Conservation (phyloP, 2,329 filamentous ascomycete genomes). For the Xylaria arbuscula region DNA sequence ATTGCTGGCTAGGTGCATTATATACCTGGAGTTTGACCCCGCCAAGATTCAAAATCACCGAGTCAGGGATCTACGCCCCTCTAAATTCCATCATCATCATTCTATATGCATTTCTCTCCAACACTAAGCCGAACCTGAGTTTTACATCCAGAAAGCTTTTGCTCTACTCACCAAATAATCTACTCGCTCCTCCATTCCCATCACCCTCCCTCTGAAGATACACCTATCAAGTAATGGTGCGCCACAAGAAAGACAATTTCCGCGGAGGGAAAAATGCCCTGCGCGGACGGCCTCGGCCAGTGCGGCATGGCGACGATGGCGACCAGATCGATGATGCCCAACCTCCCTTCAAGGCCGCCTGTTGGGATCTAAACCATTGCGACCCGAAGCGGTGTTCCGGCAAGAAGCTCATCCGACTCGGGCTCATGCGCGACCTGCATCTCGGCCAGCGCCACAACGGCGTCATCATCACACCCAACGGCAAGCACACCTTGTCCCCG, state of each 20-base stretch:
- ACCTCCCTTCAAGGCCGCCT: constrained; percentile 85
- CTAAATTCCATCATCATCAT: no score
- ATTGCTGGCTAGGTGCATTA: no score
- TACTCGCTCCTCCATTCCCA: no score
- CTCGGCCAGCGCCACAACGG: constrained; percentile 92
- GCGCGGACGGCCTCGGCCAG: constrained; percentile 59
- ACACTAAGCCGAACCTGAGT: neutral
- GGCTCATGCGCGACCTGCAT: constrained; percentile 91
- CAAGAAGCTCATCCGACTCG: constrained; percentile 91
- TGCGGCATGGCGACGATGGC: constrained; percentile 49
- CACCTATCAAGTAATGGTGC: constrained; percentile 73
- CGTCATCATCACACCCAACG: constrained; percentile 95
- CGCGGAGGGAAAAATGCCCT: constrained; percentile 79
- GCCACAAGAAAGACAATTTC: constrained; percentile 91
- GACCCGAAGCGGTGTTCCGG: constrained; percentile 97
- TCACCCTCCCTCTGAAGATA: neutral
- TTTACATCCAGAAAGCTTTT: neutral
- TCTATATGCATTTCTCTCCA: neutral
- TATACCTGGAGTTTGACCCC: neutral
- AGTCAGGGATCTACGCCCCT: no score
- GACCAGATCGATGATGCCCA: constrained; percentile 53
- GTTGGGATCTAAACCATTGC: constrained; percentile 98
- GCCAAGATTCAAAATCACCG: neutral
- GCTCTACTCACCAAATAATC: neutral
- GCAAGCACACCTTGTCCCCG: constrained; percentile 83